Evolutionary conservation across 2,329 filamentous ascomycete genomes (phyloP).

Genomic region (Pleomassaria siparia): DNA sequence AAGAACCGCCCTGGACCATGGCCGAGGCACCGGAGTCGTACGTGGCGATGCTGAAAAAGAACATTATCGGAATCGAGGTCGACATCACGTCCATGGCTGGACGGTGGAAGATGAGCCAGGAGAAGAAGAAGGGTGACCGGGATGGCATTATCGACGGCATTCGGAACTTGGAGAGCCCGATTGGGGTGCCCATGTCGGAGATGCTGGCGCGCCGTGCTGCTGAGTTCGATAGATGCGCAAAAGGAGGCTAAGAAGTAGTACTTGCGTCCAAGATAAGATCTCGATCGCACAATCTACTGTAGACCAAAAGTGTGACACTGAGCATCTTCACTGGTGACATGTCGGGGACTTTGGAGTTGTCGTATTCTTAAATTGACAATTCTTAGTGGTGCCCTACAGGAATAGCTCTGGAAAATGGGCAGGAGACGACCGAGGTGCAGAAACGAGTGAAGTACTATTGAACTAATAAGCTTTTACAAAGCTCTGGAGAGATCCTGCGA

Average conservation of each 20-base stretch:
- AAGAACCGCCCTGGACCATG: conserved; percentile 56
- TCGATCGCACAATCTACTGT: too few relatives aligned
- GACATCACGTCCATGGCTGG: conserved; percentile 24
- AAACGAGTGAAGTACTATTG: too few relatives aligned
- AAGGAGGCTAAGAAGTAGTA: neutral
- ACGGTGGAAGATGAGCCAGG: conserved; percentile 33
- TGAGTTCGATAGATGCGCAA: neutral
- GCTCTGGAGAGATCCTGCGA: too few relatives aligned
- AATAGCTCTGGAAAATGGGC: too few relatives aligned
- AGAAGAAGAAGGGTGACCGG: conserved; percentile 23
- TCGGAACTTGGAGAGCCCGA: conserved; percentile 15
- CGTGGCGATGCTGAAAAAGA: conserved; percentile 44
- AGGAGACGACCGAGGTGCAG: too few relatives aligned
- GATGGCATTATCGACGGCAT: conserved; percentile 62
- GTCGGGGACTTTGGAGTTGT: too few relatives aligned
- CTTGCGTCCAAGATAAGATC: too few relatives aligned
- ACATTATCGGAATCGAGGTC: conserved; percentile 29
- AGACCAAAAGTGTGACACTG: too few relatives aligned
- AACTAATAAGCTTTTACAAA: too few relatives aligned
- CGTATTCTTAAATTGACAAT: too few relatives aligned
- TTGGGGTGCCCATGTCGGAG: neutral
- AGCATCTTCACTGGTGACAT: too few relatives aligned
- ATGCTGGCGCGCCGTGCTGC: neutral
- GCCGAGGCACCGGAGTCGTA: conserved; percentile 59
- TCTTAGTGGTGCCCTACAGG: too few relatives aligned